Base-by-base conservation (phyloP, 768 basidiomycete species). In the Lactarius vividus region DNA sequence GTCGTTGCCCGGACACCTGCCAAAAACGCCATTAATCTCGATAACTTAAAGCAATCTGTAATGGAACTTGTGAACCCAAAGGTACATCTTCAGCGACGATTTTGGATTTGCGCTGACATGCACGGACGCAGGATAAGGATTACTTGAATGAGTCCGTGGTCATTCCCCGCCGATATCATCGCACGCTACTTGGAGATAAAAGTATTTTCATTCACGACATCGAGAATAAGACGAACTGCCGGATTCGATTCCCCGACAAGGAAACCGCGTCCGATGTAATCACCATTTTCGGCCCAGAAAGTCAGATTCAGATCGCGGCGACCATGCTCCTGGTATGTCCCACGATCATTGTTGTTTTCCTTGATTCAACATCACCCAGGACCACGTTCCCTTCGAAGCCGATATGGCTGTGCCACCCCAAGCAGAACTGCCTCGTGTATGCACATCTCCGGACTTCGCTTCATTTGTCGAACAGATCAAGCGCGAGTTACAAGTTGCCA, bases 21-120 rank as follows among this genome's bases (percentile, higher is more conserved):
- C 40, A 99, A 99, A 83, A 99, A 99, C 73, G 91, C 93, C 28
- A 88, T 89, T 74, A 96, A 96, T 76, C 77, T 99, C 73, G 95
- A 98, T 71, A 92, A 96, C 74, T 79, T 99, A 72, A 98, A 96
- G 80, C 89, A 91, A 75, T 90, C 92, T 58, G 93, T 99, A 61
- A 96, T 98, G 96, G 96, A 98, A 78, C 81, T 97, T 72, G 96
- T 99, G 39, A 93, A 91, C 75, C 94, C 94, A 33, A 98, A 98
- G 87, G 94, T 93, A 65, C 62, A 83, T 69, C 28, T 6, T 53
- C 16, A 29, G 28, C 15, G n/a, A 63, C 55, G 13, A 37, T 31
- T 64, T 11, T 29, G 60, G 15, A 60, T 66, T n/a, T 66, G 11
- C 28, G n/a, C 33, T 66, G 37, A 59, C 26, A 52, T 33, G 26